phyloP scores from a whole-genome alignment of 371 early-diverging fungal genomes.

The Mortierella sp. region DNA sequence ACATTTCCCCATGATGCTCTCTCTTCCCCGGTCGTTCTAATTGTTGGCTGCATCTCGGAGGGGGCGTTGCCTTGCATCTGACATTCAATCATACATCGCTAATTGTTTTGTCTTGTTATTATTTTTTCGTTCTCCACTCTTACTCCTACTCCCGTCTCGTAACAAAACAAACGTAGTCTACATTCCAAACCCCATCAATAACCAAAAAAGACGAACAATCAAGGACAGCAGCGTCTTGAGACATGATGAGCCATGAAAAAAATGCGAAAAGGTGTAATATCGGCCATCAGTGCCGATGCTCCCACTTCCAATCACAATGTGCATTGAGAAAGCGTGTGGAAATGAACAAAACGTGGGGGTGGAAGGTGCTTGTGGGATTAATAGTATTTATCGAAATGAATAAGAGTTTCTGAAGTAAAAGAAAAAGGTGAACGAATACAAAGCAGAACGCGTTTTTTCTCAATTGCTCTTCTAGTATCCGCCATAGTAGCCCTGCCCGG shows the following conservation, averaged over 20 bases:
- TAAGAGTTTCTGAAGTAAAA: not conserved
- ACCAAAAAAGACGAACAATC: not conserved
- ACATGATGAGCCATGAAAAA: not conserved
- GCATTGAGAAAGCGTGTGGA: not conserved
- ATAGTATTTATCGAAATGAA: not conserved
- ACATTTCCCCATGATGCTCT: not conserved
- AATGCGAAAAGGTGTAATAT: not conserved
- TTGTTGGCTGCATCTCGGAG: not conserved
- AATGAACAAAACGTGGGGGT: not conserved
- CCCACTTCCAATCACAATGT: not conserved
- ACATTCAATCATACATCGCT: not conserved
- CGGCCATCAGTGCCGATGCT: not conserved
- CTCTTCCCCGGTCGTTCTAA: not conserved
- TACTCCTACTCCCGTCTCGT: not conserved
- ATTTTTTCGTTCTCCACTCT: not conserved
- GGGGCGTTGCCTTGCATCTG: not conserved
- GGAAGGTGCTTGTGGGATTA: not conserved
- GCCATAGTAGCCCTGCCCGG: conserved; percentile 17
- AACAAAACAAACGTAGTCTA: not conserved
- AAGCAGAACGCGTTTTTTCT: not conserved
- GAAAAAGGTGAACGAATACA: not conserved
- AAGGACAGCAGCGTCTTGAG: not conserved
- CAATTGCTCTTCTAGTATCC: conserved; percentile 21
- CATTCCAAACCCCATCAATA: not conserved
- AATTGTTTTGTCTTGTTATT: not conserved